A percentile compares a stretch with the other conserved stretches of the same genome.
Conservation (phyloP, 345 rosid species). For the Geranium rotundifolium region DNA sequence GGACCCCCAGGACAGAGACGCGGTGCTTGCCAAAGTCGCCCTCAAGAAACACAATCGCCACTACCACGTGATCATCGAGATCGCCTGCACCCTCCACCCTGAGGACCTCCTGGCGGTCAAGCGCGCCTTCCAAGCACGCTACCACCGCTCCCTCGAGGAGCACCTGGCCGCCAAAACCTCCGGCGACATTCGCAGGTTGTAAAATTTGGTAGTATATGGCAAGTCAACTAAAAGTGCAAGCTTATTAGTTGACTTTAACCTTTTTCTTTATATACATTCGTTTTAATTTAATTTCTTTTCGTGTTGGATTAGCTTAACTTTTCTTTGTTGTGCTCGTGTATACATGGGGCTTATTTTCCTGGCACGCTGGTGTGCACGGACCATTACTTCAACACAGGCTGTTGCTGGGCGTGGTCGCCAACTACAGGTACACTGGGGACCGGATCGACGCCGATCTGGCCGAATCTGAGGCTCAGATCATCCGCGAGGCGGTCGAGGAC, state of each 20-base stretch:
- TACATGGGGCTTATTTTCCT: no score
- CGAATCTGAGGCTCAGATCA: background rate
- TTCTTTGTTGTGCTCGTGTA: no score
- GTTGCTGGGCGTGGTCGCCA: background rate
- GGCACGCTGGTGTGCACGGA: no score
- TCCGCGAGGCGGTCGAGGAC: background rate
- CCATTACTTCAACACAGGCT: no score
- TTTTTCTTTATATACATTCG: no score
- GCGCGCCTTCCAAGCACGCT: background rate
- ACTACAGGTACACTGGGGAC: background rate
- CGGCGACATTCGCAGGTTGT: background rate
- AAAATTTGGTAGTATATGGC: no score
- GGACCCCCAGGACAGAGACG: slow-evolving; percentile 25
- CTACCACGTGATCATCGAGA: background rate
- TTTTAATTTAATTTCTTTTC: no score
- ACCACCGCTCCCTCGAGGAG: background rate
- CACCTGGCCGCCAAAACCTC: background rate
- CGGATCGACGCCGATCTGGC: background rate
- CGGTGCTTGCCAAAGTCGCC: slow-evolving; percentile 12
- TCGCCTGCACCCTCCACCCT: background rate
- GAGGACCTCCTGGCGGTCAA: background rate
- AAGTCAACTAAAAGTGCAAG: no score
- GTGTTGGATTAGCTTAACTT: no score
- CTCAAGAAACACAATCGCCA: background rate
- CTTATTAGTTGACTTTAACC: no score